Evolutionary conservation across 768 basidiomycete species (phyloP), one percentile per base, ranked within the genome.

Genomic region (Leccinum disarticulatum): DNA sequence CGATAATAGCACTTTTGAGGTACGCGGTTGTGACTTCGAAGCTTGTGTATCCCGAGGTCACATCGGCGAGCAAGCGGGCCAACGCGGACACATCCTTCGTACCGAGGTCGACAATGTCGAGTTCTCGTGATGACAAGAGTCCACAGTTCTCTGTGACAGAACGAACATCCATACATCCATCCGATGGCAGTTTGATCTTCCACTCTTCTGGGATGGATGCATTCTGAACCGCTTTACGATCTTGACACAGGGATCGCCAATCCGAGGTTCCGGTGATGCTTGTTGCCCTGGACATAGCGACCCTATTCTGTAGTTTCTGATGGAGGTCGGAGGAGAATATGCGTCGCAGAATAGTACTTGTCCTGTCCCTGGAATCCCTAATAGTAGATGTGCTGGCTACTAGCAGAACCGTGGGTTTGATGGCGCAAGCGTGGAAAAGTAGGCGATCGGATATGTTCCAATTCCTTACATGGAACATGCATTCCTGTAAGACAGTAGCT

Each of bases 11-110:
- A 19, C 70, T 71, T 64, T 70, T 70, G 58, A 69, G 67, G 48
- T 70, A 70, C 1, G 70, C 70, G 1, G 64, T 67, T 17, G 70
- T 71, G 38, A 70, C 70, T 27, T 70, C 70, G 6, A 70, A 4
- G 50, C 66, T 70, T 30, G 70, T 67, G 56, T 67, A 70, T 43
- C 62, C 66, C 22, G 64, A 62, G 14, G 56, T 27, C 49, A 47
- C 64, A 52, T 69, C 59, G 14, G 61, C 58, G n/a, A 70, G 70
- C 56, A 65, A 35, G 51, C 54, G 57, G 19, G 61, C 68, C 54
- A 70, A 61, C 14, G 62, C 59, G 38, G 56, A 57, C 19, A 70
- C 70, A n/a, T 72, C 64, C n/a, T 56, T 69, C 6, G 64, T 61
- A 22, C 70, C 68, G 31, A 72, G 61, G n/a, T 64, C 48, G 50